Conservation (phyloP, 805 yeast species). For the Pichia membranifaciens region DNA sequence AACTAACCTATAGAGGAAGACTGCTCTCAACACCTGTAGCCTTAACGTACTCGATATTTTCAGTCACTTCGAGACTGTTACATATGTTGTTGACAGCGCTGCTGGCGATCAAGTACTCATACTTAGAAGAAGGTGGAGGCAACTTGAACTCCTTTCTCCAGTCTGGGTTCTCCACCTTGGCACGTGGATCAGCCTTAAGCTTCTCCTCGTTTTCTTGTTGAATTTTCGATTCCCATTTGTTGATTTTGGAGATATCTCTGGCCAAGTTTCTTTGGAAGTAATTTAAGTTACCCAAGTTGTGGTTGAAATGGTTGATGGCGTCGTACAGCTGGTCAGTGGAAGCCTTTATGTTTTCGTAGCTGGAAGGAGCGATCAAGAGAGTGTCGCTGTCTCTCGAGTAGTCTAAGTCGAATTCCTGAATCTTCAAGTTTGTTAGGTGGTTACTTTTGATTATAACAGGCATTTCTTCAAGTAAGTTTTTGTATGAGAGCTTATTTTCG, state of each 20-base stretch:
- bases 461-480: constrained; percentile 66
- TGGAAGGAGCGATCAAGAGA: constrained; percentile 35
- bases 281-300: constrained; percentile 74
- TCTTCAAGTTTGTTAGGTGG: constrained; percentile 43
- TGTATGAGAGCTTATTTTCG: constrained; percentile 53
- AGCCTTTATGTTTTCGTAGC: constrained; percentile 36
- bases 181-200: constrained; percentile 49
- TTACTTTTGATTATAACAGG: constrained; percentile 63
- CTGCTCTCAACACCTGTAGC: constrained; percentile 38
- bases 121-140: constrained; percentile 70
- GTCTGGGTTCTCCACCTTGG: constrained; percentile 40
- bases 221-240: constrained; percentile 69
- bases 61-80: constrained; percentile 62
- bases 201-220: constrained; percentile 59
- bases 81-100: constrained; percentile 67
- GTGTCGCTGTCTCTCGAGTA: constrained; percentile 17
- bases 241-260: constrained; percentile 62
- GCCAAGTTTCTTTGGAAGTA: constrained; percentile 72
- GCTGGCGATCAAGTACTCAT: constrained; percentile 62
- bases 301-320: constrained; percentile 68
- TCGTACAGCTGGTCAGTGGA: constrained; percentile 59
- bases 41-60: constrained; percentile 61
- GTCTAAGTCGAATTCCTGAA: constrained; percentile 23
- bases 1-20: constrained; percentile 3
- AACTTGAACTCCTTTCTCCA: constrained; percentile 63